phyloP scores from a whole-genome alignment of 2,329 filamentous ascomycete genomes.

The Endoconidiophora laricicola region DNA sequence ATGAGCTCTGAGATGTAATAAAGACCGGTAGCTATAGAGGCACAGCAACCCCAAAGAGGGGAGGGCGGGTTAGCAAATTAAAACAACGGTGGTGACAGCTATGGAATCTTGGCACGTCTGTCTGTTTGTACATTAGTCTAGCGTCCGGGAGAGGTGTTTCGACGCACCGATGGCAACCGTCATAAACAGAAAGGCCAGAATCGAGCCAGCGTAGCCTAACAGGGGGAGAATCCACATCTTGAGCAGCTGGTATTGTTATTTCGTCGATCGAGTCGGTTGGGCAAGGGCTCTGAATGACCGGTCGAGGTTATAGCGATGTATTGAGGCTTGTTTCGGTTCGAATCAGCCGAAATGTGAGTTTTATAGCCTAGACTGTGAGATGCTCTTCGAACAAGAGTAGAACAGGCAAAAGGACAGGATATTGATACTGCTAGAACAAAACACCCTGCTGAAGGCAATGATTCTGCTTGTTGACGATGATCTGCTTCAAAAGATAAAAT shows the following conservation, averaged over 20 bases:
- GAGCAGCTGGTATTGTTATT: slow-evolving; percentile 9
- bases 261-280: not conserved
- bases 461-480: no score
- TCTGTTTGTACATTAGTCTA: not conserved
- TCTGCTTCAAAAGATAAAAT: no score
- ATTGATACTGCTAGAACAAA: not conserved
- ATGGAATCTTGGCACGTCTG: no score
- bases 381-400: not conserved
- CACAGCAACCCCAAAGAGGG: not conserved
- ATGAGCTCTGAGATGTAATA: slow-evolving; percentile 98
- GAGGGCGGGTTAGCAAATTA: no score
- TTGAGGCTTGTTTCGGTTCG: not conserved
- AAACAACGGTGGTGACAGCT: not conserved
- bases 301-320: not conserved
- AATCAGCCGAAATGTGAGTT: not conserved
- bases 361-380: not conserved
- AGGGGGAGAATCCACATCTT: slow-evolving; percentile 92
- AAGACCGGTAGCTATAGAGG: slow-evolving; percentile 65
- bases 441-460: no score
- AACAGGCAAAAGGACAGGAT: not conserved
- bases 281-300: not conserved
- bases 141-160: not conserved
- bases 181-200: slow-evolving; percentile 82
- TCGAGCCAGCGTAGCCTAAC: slow-evolving; percentile 72
- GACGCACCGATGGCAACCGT: slow-evolving; percentile 73